These are phyloP conservation scores for Rosellinia necatrix DNA, from an alignment of 2,329 filamentous ascomycete species.

Conservation along the genomic window DNA sequence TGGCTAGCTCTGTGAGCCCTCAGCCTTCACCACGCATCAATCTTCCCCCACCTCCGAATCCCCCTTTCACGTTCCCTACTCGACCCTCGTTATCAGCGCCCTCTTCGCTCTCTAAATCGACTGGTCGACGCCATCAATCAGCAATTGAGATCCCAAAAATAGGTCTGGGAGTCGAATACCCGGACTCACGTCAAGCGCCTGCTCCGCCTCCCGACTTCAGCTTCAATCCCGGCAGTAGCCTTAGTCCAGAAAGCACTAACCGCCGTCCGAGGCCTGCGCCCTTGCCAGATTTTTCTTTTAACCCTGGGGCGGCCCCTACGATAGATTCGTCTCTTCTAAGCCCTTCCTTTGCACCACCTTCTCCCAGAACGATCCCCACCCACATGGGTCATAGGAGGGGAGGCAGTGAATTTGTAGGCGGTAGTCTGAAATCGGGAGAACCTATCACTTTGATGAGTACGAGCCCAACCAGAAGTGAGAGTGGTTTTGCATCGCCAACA, in stretches of 20 bases:
- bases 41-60: constrained; percentile 63
- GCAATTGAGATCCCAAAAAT: constrained; percentile 49
- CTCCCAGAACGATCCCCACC: constrained; percentile 53
- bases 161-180: constrained; percentile 29
- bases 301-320: constrained; percentile 48
- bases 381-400: constrained; percentile 80
- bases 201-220: constrained; percentile 41
- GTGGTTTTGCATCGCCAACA: constrained; percentile 60
- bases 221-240: constrained; percentile 42
- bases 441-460: constrained; percentile 67
- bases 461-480: constrained; percentile 69
- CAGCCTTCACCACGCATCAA: constrained; percentile 44
- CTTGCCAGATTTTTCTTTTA: constrained; percentile 61
- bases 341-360: constrained; percentile 60
- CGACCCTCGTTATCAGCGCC: constrained; percentile 53
- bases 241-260: constrained; percentile 40
- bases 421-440: constrained; percentile 63
- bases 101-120: constrained; percentile 53
- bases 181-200: constrained; percentile 28
- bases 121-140: constrained; percentile 57
- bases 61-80: constrained; percentile 67
- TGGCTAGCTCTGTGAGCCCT: constrained; percentile 35
- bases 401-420: constrained; percentile 85
- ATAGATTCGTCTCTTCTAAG: constrained; percentile 49
- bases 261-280: constrained; percentile 45